These are phyloP conservation scores for Nicotiana benthamiana DNA, from an alignment of 257 asterid species.

Conservation along the genomic window DNA sequence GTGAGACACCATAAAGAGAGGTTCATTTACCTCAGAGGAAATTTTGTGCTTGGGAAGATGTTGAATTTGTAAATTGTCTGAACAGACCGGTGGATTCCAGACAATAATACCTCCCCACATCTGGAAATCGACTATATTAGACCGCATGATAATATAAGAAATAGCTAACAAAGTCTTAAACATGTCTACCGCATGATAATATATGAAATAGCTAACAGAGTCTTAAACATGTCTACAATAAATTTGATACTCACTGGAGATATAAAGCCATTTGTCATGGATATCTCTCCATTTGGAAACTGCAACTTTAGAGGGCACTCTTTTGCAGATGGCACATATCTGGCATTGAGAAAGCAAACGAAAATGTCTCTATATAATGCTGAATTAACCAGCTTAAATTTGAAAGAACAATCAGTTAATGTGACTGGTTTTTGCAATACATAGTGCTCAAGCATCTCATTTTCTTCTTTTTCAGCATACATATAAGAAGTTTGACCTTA, in stretches of 20 bases:
- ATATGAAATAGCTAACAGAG: neutral
- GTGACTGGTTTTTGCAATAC: neutral
- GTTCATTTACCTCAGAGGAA: conserved; percentile 56
- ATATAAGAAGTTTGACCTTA: neutral
- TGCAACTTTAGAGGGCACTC: conserved; percentile 83
- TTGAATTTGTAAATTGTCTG: conserved; percentile 27
- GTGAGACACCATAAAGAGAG: neutral
- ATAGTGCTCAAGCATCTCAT: neutral
- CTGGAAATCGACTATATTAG: conserved; percentile 31
- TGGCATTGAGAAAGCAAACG: conserved; percentile 12
- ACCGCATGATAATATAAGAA: neutral
- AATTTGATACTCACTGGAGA: conserved; percentile 66
- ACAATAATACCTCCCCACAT: conserved; percentile 97
- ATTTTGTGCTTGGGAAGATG: conserved; percentile 43
- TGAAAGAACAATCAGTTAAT: neutral
- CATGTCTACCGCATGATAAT: neutral
- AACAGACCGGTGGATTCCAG: conserved; percentile 84
- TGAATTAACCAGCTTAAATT: neutral
- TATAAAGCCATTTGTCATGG: conserved; percentile 83
- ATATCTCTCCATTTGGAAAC: conserved; percentile 67
- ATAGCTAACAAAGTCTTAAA: neutral
- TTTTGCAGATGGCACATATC: conserved; percentile 78
- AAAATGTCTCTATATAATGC: neutral
- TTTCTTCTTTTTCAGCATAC: neutral
- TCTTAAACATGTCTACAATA: neutral